Percentiles rank a stretch among this genome's conserved stretches.
These are phyloP conservation scores for Chrysanthemum seticuspe DNA, from an alignment of 129 eudicot species.

Conservation along the genomic window DNA sequence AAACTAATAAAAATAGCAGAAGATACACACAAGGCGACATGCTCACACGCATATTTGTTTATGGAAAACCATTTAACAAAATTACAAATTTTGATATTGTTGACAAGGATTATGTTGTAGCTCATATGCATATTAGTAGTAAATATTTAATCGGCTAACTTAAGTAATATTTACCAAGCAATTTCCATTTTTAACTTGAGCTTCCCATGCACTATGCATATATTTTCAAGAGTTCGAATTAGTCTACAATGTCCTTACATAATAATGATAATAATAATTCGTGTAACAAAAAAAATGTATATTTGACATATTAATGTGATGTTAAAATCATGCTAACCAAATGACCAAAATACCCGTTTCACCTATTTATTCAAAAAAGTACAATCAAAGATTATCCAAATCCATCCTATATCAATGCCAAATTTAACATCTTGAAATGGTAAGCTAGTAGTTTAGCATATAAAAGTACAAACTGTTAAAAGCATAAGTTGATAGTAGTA, in stretches of 20 bases:
- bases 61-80: no score
- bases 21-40: not conserved
- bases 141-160: no score
- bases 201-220: no score
- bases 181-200: no score
- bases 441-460: slow-evolving; percentile 26
- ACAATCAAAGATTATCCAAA: slow-evolving; percentile 15
- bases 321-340: not conserved
- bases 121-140: no score
- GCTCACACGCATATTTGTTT: not conserved
- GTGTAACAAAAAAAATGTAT: not conserved
- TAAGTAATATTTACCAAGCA: no score
- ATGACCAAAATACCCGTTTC: slow-evolving; percentile 14
- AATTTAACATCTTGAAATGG: slow-evolving; percentile 28
- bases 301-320: no score
- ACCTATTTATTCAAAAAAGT: not conserved
- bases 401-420: slow-evolving; percentile 21
- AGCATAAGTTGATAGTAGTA: slow-evolving; percentile 19
- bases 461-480: slow-evolving; percentile 30
- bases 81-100: no score
- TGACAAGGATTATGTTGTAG: no score
- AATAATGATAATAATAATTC: not conserved
- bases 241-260: not conserved
- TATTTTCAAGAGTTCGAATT: not conserved
- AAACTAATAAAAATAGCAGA: not conserved